These are phyloP conservation scores for Dipodascus geniculatus DNA, from an alignment of 805 yeast genomes.

Conservation along the genomic window DNA sequence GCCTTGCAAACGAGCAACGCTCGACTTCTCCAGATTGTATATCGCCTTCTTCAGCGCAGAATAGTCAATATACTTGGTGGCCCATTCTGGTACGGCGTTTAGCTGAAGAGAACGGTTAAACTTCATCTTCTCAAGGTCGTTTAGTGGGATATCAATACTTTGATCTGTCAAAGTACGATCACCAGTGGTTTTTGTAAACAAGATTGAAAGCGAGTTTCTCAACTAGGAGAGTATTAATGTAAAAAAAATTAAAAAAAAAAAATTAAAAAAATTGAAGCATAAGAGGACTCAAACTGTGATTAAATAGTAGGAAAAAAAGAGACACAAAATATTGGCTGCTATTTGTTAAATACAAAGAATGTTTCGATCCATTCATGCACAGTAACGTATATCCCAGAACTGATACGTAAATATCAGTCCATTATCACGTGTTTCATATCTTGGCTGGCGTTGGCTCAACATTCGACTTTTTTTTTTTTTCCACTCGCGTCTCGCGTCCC, in stretches of 20 bases:
- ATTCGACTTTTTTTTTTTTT: no score
- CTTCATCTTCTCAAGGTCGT: constrained; percentile 45
- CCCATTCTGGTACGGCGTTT: constrained; percentile 98
- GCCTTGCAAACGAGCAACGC: constrained; percentile 19
- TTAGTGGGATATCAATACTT: constrained; percentile 7
- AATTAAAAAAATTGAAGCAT: constrained; percentile 1
- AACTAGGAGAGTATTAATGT: neutral
- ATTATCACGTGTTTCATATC: neutral
- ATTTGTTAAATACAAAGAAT: neutral
- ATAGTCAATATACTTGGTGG: constrained; percentile 82
- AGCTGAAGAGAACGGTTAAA: constrained; percentile 91
- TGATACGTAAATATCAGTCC: neutral
- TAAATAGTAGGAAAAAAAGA: neutral
- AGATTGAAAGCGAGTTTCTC: neutral
- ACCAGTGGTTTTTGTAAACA: neutral
- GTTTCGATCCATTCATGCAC: neutral
- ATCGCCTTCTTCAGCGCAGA: constrained; percentile 77
- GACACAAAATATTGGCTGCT: no score
- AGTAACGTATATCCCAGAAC: neutral
- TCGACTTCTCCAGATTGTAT: constrained; percentile 68
- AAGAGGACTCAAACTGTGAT: neutral
- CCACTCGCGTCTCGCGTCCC: neutral
- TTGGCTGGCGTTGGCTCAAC: no score
- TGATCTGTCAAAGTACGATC: neutral
- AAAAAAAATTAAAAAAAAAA: neutral